phyloP scores from a whole-genome alignment of 2,329 filamentous ascomycete species.

The Clonostachys sp. region DNA sequence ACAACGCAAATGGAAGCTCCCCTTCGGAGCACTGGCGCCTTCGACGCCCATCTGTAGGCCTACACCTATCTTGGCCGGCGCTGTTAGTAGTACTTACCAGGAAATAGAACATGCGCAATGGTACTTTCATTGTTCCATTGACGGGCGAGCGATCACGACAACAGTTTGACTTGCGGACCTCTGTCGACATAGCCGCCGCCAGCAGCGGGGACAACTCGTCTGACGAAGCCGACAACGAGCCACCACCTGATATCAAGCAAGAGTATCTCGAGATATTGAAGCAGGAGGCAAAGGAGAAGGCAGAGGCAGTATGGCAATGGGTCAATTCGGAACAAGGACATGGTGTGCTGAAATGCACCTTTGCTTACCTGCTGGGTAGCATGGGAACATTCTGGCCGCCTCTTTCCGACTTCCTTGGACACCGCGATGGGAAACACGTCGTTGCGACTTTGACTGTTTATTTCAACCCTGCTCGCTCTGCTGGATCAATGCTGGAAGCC shows the following conservation, averaged over 20 bases:
- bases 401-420: conserved; percentile 69
- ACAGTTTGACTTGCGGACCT: conserved; percentile 69
- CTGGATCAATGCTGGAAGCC: conserved; percentile 87
- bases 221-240: not conserved
- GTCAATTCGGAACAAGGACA: conserved; percentile 68
- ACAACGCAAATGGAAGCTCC: too few species aligned
- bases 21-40: too few species aligned
- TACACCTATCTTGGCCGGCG: too few species aligned
- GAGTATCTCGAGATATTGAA: conserved; percentile 6
- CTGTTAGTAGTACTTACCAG: too few species aligned
- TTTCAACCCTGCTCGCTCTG: conserved; percentile 83
- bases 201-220: conserved; percentile 9
- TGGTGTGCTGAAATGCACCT: conserved; percentile 82
- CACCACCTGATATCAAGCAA: conserved; percentile 6
- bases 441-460: conserved; percentile 93
- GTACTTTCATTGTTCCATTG: conserved; percentile 79
- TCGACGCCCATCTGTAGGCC: too few species aligned
- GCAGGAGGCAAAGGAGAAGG: conserved; percentile 25
- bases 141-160: conserved; percentile 83
- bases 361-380: conserved; percentile 84
- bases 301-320: conserved; percentile 49
- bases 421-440: conserved; percentile 88
- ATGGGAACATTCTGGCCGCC: conserved; percentile 77
- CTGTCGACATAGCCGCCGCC: conserved; percentile 20
- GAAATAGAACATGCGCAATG: conserved; percentile 68